Conservation (phyloP, 495 filamentous ascomycete species). For the Monascus purpureus region DNA sequence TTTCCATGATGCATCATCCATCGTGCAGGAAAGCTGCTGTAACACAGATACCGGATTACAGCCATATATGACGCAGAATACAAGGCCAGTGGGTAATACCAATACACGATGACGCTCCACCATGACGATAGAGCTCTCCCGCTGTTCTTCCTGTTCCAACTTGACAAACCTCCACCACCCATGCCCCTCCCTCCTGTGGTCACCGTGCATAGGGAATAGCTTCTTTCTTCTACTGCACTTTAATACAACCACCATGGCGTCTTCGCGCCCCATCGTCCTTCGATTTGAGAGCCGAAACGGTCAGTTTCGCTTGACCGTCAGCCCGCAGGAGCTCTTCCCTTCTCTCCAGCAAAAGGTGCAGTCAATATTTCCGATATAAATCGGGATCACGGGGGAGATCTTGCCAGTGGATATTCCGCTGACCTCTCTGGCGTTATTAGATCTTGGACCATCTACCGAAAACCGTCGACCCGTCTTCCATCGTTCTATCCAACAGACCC, state of each 20-base stretch:
- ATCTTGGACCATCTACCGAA: no score
- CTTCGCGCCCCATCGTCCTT: conserved; percentile 29
- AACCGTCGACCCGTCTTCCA: conserved; percentile 57
- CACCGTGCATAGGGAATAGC: no score
- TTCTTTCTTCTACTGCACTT: no score
- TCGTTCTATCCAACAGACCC: conserved; percentile 70
- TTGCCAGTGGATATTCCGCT: no score
- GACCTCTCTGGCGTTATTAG: no score
- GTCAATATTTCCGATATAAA: no score
- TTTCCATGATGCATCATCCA: neutral
- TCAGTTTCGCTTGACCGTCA: conserved; percentile 38
- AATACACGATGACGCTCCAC: neutral
- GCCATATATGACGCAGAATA: no score
- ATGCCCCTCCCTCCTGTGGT: no score
- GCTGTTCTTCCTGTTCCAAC: conserved; percentile 1
- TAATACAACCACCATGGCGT: no score
- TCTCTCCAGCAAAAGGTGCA: conserved; percentile 30
- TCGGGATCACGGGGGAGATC: no score
- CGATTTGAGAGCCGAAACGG: conserved; percentile 43
- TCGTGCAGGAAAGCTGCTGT: neutral
- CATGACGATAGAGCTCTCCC: conserved; percentile 10
- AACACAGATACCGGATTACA: neutral
- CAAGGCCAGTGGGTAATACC: neutral
- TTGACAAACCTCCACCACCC: no score
- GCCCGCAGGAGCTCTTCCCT: conserved; percentile 31